Conservation (phyloP, 2,329 filamentous ascomycete species). For the Fusarium fujikuroi region DNA sequence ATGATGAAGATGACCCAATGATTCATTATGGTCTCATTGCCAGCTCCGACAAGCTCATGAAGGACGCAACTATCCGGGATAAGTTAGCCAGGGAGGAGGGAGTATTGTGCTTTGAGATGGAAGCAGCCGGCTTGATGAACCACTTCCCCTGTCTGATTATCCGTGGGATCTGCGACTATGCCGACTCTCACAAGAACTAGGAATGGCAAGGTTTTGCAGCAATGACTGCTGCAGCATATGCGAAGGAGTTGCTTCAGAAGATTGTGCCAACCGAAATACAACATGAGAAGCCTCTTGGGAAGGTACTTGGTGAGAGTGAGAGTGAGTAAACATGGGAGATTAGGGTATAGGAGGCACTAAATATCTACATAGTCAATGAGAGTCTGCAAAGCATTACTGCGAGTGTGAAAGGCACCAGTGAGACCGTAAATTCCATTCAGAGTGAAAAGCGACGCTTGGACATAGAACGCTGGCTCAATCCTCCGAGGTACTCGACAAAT, state of each 20-base stretch:
- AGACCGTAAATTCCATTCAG: not conserved
- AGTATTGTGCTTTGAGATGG: constrained; percentile 12
- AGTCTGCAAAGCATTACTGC: not conserved
- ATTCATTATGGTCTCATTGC: not conserved
- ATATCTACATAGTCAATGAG: not conserved
- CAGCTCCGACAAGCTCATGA: not conserved
- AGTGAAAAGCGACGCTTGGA: accelerated
- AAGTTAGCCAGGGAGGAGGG: not conserved
- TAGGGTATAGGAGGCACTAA: not conserved
- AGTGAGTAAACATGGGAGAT: accelerated
- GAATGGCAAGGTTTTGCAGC: not conserved
- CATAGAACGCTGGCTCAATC: constrained; percentile 25
- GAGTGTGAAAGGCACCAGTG: not conserved
- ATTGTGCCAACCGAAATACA: accelerated
- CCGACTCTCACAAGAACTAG: constrained; percentile 47
- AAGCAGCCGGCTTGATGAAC: not conserved
- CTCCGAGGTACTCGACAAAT: constrained; percentile 21
- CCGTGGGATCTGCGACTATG: constrained; percentile 52
- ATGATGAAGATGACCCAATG: not conserved
- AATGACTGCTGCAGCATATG: not conserved
- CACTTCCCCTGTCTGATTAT: constrained; percentile 49
- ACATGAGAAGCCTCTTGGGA: accelerated
- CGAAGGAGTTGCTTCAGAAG: not conserved
- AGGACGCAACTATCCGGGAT: constrained; percentile 15
- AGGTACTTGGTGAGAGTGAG: accelerated